Base-by-base conservation (phyloP, 345 rosid genomes). In the Moringa oleifera region DNA sequence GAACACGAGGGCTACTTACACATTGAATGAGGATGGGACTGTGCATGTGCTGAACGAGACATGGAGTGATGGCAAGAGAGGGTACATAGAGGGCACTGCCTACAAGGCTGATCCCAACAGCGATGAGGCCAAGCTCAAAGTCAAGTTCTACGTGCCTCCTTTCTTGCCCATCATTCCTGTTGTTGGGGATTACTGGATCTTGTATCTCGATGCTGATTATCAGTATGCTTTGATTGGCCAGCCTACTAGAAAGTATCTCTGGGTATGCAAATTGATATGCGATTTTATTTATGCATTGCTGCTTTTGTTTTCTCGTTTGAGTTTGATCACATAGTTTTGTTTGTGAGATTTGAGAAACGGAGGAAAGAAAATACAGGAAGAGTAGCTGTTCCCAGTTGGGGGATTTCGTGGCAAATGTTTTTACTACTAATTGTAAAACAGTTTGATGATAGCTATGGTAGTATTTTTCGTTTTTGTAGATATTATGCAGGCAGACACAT, bases 71-170 rank as follows among this genome's bases (percentile, higher is more conserved):
- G 97, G 97, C 6, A 90, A 86, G 74, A 78, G 98, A 66, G 70
- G 63, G 20, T 75, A 0, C 70, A 88, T 90, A 12, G 81, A 90
- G 62, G 98, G 97, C 23, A 37, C 68, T 37, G 96, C 98, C 1
- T 88, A 84, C 63, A 84, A 88, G 73, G 82, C 92, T 19, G 83
- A 93, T 52, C 85, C 91, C 6, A 81, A 66, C 4, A 83, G 83
- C 63, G 92, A 93, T 20, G 96, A 93, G 74, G 96, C 97, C 28
- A 93, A 93, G 78, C 81, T 93, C 61, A 93, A 90, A 71, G 97
- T 93, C 25, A 93, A 79, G 73, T 93, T 93, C 66, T 88, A 80
- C 50, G 85, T 90, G 8, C 98, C 97, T 6, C 97, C 98, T 4
- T 88, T 93, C 73, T 60, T 88, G 37, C 98, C 97, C 1, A 73